Conservation (phyloP, 2,329 filamentous ascomycete genomes). For the Iodosphaeria phyllophila region DNA sequence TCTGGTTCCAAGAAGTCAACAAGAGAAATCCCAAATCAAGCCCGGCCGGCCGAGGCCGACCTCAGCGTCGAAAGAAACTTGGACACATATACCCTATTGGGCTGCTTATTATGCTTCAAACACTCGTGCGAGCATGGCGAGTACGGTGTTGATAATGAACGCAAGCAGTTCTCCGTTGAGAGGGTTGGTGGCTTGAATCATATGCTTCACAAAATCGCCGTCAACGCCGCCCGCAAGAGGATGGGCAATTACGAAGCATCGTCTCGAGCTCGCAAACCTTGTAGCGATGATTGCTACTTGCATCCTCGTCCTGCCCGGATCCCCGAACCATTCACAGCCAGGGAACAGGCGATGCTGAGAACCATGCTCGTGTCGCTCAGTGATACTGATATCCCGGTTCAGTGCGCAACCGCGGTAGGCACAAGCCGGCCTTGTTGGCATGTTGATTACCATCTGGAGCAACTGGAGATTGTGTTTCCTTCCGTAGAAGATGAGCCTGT, state of each 20-base stretch:
- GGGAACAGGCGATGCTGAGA: slow-evolving; percentile 27
- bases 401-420: slow-evolving; percentile 30
- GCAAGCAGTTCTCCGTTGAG: slow-evolving; percentile 32
- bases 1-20: slow-evolving; percentile 33
- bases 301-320: slow-evolving; percentile 14
- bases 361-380: slow-evolving; percentile 24
- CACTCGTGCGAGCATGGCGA: slow-evolving; percentile 44
- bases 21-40: slow-evolving; percentile 21
- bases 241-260: slow-evolving; percentile 7
- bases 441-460: slow-evolving; percentile 24
- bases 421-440: slow-evolving; percentile 33
- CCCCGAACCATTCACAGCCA: slow-evolving; percentile 25
- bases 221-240: slow-evolving; percentile 6
- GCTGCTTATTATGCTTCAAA: slow-evolving; percentile 39
- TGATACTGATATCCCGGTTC: slow-evolving; percentile 21
- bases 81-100: slow-evolving; percentile 34
- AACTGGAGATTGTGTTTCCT: slow-evolving; percentile 17
- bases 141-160: slow-evolving; percentile 33
- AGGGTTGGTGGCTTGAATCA: slow-evolving; percentile 16
- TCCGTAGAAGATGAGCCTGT: slow-evolving; percentile 5
- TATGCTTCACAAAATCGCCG: slow-evolving; percentile 13
- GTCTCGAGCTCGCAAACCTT: slow-evolving; percentile 16
- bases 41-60: slow-evolving; percentile 15
- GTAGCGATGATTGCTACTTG: slow-evolving; percentile 22
- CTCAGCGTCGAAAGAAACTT: slow-evolving; percentile 26